phyloP scores from a whole-genome alignment of 2,329 filamentous ascomycete genomes.

The Furcasterigmium furcatum region DNA sequence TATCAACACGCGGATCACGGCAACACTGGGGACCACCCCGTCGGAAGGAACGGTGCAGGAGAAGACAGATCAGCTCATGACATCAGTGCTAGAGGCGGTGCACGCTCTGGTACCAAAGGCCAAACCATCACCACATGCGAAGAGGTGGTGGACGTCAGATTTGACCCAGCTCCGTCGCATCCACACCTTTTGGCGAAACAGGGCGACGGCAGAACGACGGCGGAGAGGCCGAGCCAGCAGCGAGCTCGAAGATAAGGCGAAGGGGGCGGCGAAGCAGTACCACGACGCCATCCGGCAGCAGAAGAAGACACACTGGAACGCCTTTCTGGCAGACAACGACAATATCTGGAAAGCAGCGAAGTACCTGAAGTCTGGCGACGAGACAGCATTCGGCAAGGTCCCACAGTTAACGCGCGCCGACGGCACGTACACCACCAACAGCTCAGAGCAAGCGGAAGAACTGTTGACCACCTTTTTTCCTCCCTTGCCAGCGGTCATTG shows the following conservation, averaged over 20 bases:
- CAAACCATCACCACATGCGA: slow-evolving; percentile 20
- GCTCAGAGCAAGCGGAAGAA: slow-evolving; percentile 14
- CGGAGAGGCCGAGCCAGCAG: background rate
- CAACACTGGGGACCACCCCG: slow-evolving; percentile 16
- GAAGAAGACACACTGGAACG: slow-evolving; percentile 20
- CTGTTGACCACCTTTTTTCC: slow-evolving; percentile 16
- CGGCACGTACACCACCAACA: slow-evolving; percentile 8
- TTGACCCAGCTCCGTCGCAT: slow-evolving; percentile 20
- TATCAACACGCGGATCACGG: slow-evolving; percentile 11
- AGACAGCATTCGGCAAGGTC: slow-evolving; percentile 17
- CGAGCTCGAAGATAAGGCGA: slow-evolving; percentile 14
- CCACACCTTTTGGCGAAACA: slow-evolving; percentile 22
- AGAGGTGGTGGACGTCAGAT: slow-evolving; percentile 24
- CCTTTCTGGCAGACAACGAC: slow-evolving; percentile 19
- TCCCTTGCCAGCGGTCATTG: slow-evolving; percentile 12
- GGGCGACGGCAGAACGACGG: slow-evolving; percentile 15
- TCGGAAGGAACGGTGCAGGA: slow-evolving; percentile 6
- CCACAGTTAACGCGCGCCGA: slow-evolving; percentile 15
- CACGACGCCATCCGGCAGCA: slow-evolving; percentile 18
- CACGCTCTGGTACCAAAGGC: slow-evolving; percentile 15
- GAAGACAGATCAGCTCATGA: slow-evolving; percentile 5
- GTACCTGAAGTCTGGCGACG: slow-evolving; percentile 17
- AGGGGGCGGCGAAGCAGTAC: slow-evolving; percentile 17
- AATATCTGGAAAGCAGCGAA: slow-evolving; percentile 25
- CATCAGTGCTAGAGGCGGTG: background rate